phyloP scores from a whole-genome alignment of 164 flowering plant genomes.

The Sextonia rubra region DNA sequence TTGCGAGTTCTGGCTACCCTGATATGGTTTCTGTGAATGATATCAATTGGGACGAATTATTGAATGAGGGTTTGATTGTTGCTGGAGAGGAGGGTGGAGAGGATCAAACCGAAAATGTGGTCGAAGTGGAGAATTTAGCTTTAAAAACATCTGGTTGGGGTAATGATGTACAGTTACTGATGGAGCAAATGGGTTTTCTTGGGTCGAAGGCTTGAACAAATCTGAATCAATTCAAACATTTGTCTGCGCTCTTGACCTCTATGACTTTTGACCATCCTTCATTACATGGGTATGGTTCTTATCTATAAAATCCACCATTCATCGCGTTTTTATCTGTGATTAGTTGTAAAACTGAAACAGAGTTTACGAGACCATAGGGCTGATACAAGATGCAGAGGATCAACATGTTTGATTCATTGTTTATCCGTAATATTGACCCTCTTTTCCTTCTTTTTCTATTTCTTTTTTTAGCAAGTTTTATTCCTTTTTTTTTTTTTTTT shows the following conservation, averaged over 20 bases:
- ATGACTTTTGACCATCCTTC: neutral
- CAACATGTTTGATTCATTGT: neutral
- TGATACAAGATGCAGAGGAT: neutral
- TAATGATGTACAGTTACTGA: conserved; percentile 20
- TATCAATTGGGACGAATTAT: conserved; percentile 38
- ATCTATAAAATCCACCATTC: neutral
- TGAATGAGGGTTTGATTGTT: conserved; percentile 30
- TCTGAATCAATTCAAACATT: neutral
- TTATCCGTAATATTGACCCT: neutral
- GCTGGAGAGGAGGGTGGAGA: conserved; percentile 14
- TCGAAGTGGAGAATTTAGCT: conserved; percentile 51
- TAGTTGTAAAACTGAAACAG: neutral
- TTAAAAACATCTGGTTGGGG: conserved; percentile 26
- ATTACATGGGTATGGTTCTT: neutral
- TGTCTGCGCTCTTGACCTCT: neutral
- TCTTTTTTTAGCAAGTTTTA: no score
- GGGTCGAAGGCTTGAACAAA: conserved; percentile 3
- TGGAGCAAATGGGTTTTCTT: conserved; percentile 25
- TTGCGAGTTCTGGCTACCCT: neutral
- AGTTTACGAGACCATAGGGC: neutral
- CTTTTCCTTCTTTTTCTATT: no score
- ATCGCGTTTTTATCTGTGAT: neutral
- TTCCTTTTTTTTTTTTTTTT: neutral
- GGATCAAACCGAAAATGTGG: conserved; percentile 26
- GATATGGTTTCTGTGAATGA: conserved; percentile 22